phyloP scores from a whole-genome alignment of 2,329 filamentous ascomycete species.

The Leptographium lundbergii region DNA sequence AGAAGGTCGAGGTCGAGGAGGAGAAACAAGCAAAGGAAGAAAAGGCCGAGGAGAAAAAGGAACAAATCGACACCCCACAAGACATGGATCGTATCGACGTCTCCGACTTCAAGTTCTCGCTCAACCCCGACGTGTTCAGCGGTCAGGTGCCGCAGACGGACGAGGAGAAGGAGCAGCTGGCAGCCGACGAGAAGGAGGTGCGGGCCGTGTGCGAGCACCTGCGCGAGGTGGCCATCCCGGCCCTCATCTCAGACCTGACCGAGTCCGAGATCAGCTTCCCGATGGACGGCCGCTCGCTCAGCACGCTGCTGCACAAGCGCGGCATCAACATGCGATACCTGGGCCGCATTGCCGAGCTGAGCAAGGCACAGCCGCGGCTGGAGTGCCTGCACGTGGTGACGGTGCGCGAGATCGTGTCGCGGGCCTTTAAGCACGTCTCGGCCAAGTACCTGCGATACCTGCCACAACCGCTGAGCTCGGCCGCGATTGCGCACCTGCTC shows the following conservation, averaged over 20 bases:
- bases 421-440: constrained; percentile 87
- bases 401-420: constrained; percentile 86
- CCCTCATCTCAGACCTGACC: constrained; percentile 72
- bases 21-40: background rate
- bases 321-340: constrained; percentile 96
- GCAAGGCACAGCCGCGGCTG: constrained; percentile 53
- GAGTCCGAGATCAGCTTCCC: constrained; percentile 94
- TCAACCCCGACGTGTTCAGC: constrained; percentile 94
- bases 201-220: constrained; percentile 72
- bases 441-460: constrained; percentile 68
- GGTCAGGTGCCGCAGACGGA: constrained; percentile 83
- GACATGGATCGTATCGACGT: constrained; percentile 60
- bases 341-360: constrained; percentile 65
- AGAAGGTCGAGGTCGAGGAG: background rate
- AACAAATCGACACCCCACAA: no score
- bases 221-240: constrained; percentile 65
- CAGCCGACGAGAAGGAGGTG: constrained; percentile 77
- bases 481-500: constrained; percentile 73
- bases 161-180: constrained; percentile 74
- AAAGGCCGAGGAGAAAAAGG: background rate
- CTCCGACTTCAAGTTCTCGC: constrained; percentile 70
- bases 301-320: constrained; percentile 81
- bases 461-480: constrained; percentile 65
- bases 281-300: constrained; percentile 92
- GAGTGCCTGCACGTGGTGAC: constrained; percentile 65